Conservation (phyloP, 306 rosid species). For the Dalbergia cochinchinensis region DNA sequence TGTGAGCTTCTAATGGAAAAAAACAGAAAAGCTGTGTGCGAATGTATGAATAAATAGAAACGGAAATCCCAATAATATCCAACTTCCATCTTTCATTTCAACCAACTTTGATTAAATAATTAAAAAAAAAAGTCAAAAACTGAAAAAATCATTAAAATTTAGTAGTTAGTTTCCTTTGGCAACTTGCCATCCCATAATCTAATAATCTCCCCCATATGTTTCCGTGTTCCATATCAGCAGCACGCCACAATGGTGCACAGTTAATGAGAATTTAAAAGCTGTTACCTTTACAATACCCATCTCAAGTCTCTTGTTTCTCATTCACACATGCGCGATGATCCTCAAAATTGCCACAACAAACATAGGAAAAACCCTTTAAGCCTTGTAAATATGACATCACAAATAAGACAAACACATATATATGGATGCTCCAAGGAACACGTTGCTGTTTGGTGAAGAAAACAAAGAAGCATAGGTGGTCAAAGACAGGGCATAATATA, state of each 20-base stretch:
- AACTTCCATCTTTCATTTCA: too few species aligned
- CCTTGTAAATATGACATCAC: conserved; percentile 24
- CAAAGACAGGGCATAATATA: neutral
- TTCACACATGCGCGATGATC: neutral
- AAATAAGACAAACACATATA: neutral
- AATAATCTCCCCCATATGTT: too few species aligned
- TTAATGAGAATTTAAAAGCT: too few species aligned
- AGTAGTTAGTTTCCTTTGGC: neutral
- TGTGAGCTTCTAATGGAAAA: neutral
- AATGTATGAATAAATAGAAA: neutral
- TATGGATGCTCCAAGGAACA: neutral
- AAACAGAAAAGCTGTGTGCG: neutral
- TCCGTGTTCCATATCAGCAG: neutral
- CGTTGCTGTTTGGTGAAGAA: conserved; percentile 40
- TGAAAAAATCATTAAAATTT: too few species aligned
- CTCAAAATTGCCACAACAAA: conserved; percentile 14
- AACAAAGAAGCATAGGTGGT: conserved; percentile 37
- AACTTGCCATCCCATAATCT: neutral
- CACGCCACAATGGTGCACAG: neutral
- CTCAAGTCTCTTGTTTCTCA: neutral
- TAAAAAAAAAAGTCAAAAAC: too few species aligned
- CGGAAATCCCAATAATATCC: neutral
- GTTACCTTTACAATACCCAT: neutral
- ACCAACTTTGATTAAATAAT: neutral
- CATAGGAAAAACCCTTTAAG: conserved; percentile 10